Conservation (phyloP, 2,329 filamentous ascomycete genomes). For the Ophiocordyceps sinensis region DNA sequence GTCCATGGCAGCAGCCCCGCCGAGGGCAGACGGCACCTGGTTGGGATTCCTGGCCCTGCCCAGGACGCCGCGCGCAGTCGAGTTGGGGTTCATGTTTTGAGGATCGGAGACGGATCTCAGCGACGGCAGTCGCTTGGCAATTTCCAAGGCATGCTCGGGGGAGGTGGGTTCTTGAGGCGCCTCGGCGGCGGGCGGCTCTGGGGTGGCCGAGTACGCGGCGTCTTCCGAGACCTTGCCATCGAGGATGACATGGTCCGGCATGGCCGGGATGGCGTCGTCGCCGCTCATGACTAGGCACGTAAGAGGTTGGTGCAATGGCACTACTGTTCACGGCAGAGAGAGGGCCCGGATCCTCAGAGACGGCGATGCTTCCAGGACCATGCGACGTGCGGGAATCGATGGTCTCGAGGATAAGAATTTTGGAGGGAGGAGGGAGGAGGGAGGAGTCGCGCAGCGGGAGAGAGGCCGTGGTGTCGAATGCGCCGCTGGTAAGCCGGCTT, state of each 20-base stretch:
- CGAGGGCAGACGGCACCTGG: slow-evolving; percentile 22
- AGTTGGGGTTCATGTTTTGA: slow-evolving; percentile 60
- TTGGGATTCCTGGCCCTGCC: slow-evolving; percentile 46
- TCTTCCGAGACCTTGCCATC: slow-evolving; percentile 18
- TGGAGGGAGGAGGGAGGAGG: background rate
- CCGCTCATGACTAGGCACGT: slow-evolving; percentile 8
- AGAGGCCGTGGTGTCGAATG: background rate
- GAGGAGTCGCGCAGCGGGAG: too few species aligned
- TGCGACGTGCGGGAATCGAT: background rate
- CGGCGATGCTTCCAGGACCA: background rate
- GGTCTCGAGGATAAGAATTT: background rate
- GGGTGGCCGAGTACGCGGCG: slow-evolving; percentile 28
- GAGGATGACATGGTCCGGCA: slow-evolving; percentile 28
- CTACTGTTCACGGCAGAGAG: background rate
- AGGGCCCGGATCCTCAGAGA: slow-evolving; percentile 1
- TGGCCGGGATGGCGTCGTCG: slow-evolving; percentile 26
- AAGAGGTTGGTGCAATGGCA: slow-evolving; percentile 1
- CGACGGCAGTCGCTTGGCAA: slow-evolving; percentile 39
- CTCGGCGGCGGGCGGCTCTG: slow-evolving; percentile 31
- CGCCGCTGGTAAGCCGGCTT: too few species aligned
- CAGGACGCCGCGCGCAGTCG: slow-evolving; percentile 67
- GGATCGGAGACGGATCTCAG: slow-evolving; percentile 47
- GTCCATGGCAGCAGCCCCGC: slow-evolving; percentile 17
- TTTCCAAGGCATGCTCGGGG: slow-evolving; percentile 11
- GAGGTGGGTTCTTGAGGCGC: slow-evolving; percentile 29